These are phyloP conservation scores for Neurospora sp. DNA, from an alignment of 495 filamentous ascomycete species.

Conservation along the genomic window DNA sequence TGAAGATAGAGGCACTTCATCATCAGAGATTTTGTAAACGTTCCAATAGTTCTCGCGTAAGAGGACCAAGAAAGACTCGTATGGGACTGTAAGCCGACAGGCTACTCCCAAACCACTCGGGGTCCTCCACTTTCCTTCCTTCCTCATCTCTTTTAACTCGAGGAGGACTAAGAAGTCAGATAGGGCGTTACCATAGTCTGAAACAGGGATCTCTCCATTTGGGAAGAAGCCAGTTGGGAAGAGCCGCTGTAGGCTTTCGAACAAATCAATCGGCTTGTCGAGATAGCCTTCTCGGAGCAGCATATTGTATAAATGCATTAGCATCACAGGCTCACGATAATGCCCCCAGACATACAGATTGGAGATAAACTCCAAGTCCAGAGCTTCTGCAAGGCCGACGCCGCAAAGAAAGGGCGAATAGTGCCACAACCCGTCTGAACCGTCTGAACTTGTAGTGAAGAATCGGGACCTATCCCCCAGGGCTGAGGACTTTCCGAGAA, in stretches of 20 bases:
- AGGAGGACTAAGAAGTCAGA: neutral
- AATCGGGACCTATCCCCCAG: constrained; percentile 23
- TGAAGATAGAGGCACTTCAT: constrained; percentile 15
- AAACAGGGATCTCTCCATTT: constrained; percentile 20
- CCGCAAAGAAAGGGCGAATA: constrained; percentile 43
- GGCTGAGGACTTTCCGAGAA: neutral
- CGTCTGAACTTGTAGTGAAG: constrained; percentile 23
- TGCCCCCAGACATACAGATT: constrained; percentile 25
- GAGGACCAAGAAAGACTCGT: neutral
- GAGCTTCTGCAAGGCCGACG: constrained; percentile 30
- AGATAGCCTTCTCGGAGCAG: constrained; percentile 30
- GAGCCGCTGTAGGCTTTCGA: neutral
- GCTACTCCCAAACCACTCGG: neutral
- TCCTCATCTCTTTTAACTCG: neutral
- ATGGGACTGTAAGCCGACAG: neutral
- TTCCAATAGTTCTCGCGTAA: constrained; percentile 16
- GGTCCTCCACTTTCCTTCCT: neutral
- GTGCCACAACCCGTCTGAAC: constrained; percentile 39
- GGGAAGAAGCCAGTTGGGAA: constrained; percentile 15
- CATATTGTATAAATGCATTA: constrained; percentile 36
- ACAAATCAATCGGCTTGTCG: constrained; percentile 15
- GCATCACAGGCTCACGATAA: constrained; percentile 8
- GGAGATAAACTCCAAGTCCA: constrained; percentile 23
- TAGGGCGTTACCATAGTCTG: constrained; percentile 15
- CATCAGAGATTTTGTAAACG: constrained; percentile 20